phyloP scores from a whole-genome alignment of 1,284 basidiomycete species.

The Cutaneotrichosporon arboriforme region DNA sequence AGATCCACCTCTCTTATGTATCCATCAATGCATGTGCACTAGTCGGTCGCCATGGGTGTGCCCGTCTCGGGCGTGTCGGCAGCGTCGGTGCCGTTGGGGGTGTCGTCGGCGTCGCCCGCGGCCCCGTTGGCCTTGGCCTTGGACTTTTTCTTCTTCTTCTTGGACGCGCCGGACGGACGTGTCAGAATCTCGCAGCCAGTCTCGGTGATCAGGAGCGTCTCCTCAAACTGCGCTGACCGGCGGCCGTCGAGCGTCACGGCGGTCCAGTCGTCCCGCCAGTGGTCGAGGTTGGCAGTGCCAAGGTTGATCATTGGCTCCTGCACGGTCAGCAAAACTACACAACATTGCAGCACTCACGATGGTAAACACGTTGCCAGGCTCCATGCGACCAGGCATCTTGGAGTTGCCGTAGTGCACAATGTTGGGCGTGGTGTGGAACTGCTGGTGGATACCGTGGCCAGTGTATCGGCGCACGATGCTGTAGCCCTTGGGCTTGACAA shows the following conservation, averaged over 20 bases:
- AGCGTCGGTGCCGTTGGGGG: constrained; percentile 9
- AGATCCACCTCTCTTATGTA: constrained; percentile 1
- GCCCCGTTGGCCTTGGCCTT: constrained; percentile 19
- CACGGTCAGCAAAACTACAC: constrained; percentile 7
- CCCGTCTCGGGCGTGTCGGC: constrained; percentile 17
- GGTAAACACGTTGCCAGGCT: constrained; percentile 49
- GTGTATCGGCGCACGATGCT: constrained; percentile 81
- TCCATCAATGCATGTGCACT: constrained; percentile 14
- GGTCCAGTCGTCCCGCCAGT: constrained; percentile 68
- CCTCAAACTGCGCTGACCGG: constrained; percentile 89
- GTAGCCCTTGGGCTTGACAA: constrained; percentile 72
- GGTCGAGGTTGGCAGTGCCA: constrained; percentile 53
- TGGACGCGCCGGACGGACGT: constrained; percentile 45
- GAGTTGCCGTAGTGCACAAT: constrained; percentile 49
- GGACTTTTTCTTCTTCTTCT: constrained; percentile 38
- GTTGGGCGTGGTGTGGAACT: constrained; percentile 51
- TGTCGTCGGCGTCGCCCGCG: constrained; percentile 8
- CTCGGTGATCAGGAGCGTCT: constrained; percentile 85
- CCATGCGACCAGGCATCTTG: constrained; percentile 50
- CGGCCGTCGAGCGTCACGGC: constrained; percentile 83
- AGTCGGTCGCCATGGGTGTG: constrained; percentile 19
- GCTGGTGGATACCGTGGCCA: constrained; percentile 81
- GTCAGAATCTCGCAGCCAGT: constrained; percentile 86
- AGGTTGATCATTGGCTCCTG: constrained; percentile 81
- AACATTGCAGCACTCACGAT: constrained; percentile 33